A percentile compares a stretch with the other conserved stretches of the same genome.
Evolutionary conservation across 257 asterid genomes (phyloP).

Genomic region (Forsythia suspensa): DNA sequence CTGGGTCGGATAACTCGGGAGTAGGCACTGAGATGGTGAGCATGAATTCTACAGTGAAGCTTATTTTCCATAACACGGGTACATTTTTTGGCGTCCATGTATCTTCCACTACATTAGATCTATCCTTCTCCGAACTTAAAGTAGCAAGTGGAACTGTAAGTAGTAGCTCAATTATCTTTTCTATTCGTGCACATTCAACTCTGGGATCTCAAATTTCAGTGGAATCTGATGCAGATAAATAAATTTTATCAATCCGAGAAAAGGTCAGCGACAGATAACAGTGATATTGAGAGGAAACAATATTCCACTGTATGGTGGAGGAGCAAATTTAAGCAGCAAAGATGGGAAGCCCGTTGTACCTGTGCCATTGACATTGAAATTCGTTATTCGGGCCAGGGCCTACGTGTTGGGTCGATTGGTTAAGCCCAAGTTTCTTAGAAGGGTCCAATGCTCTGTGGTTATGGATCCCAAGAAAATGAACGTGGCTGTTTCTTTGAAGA

Average conservation of each 20-base stretch:
- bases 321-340: constrained; percentile 55
- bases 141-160: constrained; percentile 75
- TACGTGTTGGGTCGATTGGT: constrained; percentile 80
- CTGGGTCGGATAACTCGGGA: constrained; percentile 75
- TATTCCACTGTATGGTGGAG: constrained; percentile 87
- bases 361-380: constrained; percentile 54
- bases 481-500: constrained; percentile 46
- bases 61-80: constrained; percentile 62
- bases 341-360: constrained; percentile 58
- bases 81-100: constrained; percentile 91
- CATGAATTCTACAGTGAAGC: constrained; percentile 68
- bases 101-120: constrained; percentile 65
- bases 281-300: constrained; percentile 47
- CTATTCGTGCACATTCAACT: neutral
- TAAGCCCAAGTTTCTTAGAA: constrained; percentile 66
- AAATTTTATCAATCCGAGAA: constrained; percentile 80
- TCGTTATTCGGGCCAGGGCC: constrained; percentile 70
- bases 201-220: neutral
- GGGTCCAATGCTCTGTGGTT: constrained; percentile 52
- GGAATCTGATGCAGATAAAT: constrained; percentile 43
- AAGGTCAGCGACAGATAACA: constrained; percentile 52
- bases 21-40: constrained; percentile 81
- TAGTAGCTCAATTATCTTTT: neutral
- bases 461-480: constrained; percentile 77
- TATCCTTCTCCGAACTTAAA: constrained; percentile 57